Evolutionary conservation across 2,329 filamentous ascomycete genomes (phyloP).

Genomic region (Fusarium euwallaceae): DNA sequence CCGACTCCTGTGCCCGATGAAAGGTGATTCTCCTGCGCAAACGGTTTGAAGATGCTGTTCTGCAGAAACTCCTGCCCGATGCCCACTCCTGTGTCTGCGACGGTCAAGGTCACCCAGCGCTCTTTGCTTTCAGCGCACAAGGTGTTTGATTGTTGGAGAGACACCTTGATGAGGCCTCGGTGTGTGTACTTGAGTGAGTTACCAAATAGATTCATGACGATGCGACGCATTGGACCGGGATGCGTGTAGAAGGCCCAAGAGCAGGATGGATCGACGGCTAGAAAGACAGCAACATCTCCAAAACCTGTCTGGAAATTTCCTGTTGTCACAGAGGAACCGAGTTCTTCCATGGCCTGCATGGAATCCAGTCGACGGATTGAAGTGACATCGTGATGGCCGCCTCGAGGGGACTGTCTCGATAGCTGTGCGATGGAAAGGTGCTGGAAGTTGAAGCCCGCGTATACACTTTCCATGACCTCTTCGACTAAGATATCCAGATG

Average conservation of each 20-base stretch:
- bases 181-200: conserved; percentile 73
- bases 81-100: conserved; percentile 75
- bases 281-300: conserved; percentile 48
- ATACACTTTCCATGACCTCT: conserved; percentile 62
- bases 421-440: conserved; percentile 40
- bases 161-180: conserved; percentile 49
- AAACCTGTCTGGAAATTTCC: conserved; percentile 20
- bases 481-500: conserved; percentile 58
- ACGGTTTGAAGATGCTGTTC: conserved; percentile 72
- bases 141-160: conserved; percentile 39
- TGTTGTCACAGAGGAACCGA: conserved; percentile 3
- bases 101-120: conserved; percentile 55
- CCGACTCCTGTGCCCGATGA: conserved; percentile 74
- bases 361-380: conserved; percentile 44
- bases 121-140: conserved; percentile 3
- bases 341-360: conserved; percentile 59
- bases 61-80: conserved; percentile 74
- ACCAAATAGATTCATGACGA: conserved; percentile 74
- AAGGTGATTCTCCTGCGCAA: conserved; percentile 73
- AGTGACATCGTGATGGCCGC: conserved; percentile 15
- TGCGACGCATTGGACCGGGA: conserved; percentile 63
- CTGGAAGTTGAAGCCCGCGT: conserved; percentile 59
- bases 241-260: conserved; percentile 68
- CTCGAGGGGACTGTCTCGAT: conserved; percentile 10
- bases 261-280: conserved; percentile 55